Percentiles rank a stretch among this genome's conserved stretches.
Evolutionary conservation across 768 basidiomycete genomes (phyloP).

Genomic region (Trametes cinnabarina): DNA sequence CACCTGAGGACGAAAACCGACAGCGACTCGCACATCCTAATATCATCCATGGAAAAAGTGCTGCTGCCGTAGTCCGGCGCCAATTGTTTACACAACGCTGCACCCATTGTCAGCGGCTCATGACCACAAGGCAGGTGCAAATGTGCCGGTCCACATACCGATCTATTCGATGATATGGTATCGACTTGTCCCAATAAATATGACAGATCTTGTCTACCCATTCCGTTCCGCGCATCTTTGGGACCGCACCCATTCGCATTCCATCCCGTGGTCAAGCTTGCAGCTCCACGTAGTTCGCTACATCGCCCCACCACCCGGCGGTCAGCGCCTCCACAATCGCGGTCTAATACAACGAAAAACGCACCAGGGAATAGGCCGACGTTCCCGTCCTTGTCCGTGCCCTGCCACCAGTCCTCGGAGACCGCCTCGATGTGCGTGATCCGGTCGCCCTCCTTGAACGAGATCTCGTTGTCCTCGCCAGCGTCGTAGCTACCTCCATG

Average conservation of each 20-base stretch:
- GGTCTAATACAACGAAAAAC: slow-evolving; percentile 20
- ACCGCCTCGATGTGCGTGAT: slow-evolving; percentile 78
- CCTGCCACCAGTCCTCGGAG: slow-evolving; percentile 90
- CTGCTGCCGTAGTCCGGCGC: too few species aligned
- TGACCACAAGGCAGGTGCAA: too few species aligned
- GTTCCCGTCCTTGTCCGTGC: slow-evolving; percentile 52
- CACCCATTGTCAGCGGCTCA: too few species aligned
- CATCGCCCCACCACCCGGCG: slow-evolving; percentile 21
- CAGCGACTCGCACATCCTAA: too few species aligned
- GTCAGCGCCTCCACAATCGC: background rate
- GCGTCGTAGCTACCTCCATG: slow-evolving; percentile 71
- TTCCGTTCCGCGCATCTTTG: background rate
- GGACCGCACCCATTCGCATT: background rate
- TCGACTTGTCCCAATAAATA: too few species aligned
- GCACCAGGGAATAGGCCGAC: slow-evolving; percentile 75
- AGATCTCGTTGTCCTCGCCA: slow-evolving; percentile 86
- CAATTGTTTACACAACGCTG: too few species aligned
- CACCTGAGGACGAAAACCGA: too few species aligned
- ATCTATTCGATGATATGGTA: too few species aligned
- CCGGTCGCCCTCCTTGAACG: slow-evolving; percentile 79
- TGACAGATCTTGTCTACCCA: too few species aligned
- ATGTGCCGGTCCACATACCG: too few species aligned
- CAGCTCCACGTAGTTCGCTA: slow-evolving; percentile 29
- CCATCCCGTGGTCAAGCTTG: slow-evolving; percentile 9
- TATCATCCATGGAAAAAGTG: too few species aligned